Percentiles rank a stretch among this genome's conserved stretches.
These are phyloP conservation scores for Aciculoconidium aculeatum DNA, from an alignment of 805 yeast species.

Conservation along the genomic window DNA sequence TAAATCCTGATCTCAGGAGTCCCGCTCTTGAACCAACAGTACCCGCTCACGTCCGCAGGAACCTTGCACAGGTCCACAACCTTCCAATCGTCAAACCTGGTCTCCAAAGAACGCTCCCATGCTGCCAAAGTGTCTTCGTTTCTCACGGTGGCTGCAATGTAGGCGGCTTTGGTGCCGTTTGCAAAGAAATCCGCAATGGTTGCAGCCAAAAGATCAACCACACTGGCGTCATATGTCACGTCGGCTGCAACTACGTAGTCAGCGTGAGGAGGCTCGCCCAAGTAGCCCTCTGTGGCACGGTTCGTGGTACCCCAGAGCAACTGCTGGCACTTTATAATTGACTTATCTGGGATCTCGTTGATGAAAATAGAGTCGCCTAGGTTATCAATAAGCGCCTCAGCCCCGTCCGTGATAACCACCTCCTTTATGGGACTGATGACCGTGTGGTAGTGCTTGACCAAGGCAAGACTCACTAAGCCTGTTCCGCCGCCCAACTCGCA, in stretches of 20 bases:
- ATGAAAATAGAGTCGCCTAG: constrained; percentile 38
- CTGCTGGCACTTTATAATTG: constrained; percentile 21
- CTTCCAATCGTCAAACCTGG: constrained; percentile 18
- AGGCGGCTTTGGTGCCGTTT: constrained; percentile 22
- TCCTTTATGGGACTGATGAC: constrained; percentile 12
- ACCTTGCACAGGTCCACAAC: constrained; percentile 8
- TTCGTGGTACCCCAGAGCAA: constrained; percentile 53
- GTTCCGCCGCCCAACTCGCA: constrained; percentile 89
- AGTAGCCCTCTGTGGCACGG: constrained; percentile 28
- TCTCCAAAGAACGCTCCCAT: constrained; percentile 25
- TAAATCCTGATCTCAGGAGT: constrained; percentile 24
- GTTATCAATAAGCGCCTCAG: constrained; percentile 45
- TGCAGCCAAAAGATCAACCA: constrained; percentile 49
- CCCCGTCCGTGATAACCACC: constrained; percentile 64
- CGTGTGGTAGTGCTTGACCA: constrained; percentile 21
- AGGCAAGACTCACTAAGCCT: constrained; percentile 62
- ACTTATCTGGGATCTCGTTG: constrained; percentile 26
- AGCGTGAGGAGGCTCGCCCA: constrained; percentile 24
- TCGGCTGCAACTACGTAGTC: constrained; percentile 76
- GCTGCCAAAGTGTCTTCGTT: constrained; percentile 34
- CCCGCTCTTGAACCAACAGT: constrained; percentile 18
- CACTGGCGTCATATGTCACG: constrained; percentile 71
- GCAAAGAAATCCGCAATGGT: constrained; percentile 39
- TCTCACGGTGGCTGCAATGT: constrained; percentile 73
- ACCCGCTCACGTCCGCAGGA: constrained; percentile 10